These are phyloP conservation scores for Petunia hybrid DNA, from an alignment of 305 asterid genomes.

Conservation along the genomic window DNA sequence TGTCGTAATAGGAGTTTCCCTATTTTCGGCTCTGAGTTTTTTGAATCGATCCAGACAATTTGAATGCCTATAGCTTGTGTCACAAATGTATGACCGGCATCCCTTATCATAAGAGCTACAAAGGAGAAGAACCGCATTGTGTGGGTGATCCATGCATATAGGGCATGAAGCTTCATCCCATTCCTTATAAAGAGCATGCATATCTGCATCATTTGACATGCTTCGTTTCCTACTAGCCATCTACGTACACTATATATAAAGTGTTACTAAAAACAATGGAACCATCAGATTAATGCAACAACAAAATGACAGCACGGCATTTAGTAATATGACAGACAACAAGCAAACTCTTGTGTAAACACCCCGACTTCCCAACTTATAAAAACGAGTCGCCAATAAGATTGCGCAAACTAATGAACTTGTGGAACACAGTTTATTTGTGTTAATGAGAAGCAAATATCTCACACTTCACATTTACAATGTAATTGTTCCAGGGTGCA, in stretches of 20 bases:
- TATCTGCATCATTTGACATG: constrained; percentile 71
- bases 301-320: not conserved
- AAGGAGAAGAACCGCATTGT: constrained; percentile 93
- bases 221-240: constrained; percentile 98
- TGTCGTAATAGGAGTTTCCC: constrained; percentile 47
- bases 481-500: not conserved
- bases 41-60: constrained; percentile 91
- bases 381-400: not conserved
- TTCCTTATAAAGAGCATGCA: constrained; percentile 71
- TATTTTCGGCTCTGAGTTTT: constrained; percentile 65
- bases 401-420: constrained; percentile 14
- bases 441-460: not conserved
- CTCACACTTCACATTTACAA: not conserved
- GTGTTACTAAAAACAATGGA: constrained; percentile 53
- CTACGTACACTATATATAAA: constrained; percentile 74
- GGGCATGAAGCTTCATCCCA: constrained; percentile 94
- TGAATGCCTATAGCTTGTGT: constrained; percentile 94
- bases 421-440: not conserved
- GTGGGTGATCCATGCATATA: constrained; percentile 99
- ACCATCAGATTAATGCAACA: constrained; percentile 16
- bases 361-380: constrained; percentile 11
- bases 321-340: constrained; percentile 9
- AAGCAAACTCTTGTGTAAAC: not conserved
- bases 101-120: constrained; percentile 91
- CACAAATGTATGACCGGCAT: constrained; percentile 89